Conservation (phyloP, 1,139 yeast species). For the Candida buenavistaensis region DNA sequence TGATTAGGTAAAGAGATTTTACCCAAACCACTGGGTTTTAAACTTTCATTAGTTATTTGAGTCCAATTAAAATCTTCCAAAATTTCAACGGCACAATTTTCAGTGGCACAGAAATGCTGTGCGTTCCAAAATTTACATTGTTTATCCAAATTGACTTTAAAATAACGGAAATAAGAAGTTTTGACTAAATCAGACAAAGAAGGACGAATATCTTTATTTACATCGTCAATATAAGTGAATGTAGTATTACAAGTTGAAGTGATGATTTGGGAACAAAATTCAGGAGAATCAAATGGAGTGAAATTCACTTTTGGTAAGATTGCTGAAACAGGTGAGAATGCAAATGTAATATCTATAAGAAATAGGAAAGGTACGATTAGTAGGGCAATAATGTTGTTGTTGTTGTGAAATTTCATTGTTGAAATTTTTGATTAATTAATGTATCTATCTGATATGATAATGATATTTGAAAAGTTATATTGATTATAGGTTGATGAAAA, state of each 20-base stretch:
- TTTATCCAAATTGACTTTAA: slow-evolving; percentile 81
- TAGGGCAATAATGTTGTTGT: slow-evolving; percentile 1
- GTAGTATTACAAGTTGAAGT: slow-evolving; percentile 51
- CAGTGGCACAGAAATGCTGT: slow-evolving; percentile 84
- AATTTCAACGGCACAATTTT: slow-evolving; percentile 91
- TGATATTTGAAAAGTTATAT: too few relatives aligned
- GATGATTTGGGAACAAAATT: slow-evolving; percentile 48
- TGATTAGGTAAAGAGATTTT: slow-evolving; percentile 26
- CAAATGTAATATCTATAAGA: slow-evolving; percentile 4
- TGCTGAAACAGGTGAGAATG: slow-evolving; percentile 7
- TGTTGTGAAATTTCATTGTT: not conserved
- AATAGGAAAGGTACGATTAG: slow-evolving; percentile 10
- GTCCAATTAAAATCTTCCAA: slow-evolving; percentile 57
- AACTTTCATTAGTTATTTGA: slow-evolving; percentile 61
- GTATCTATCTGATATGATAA: too few relatives aligned
- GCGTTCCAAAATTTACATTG: slow-evolving; percentile 89
- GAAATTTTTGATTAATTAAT: too few relatives aligned
- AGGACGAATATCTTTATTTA: slow-evolving; percentile 44
- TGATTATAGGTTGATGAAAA: too few relatives aligned
- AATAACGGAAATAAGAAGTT: slow-evolving; percentile 79
- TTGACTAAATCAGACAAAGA: slow-evolving; percentile 56
- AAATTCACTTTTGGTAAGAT: slow-evolving; percentile 14
- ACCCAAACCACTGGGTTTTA: slow-evolving; percentile 77
- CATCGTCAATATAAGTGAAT: slow-evolving; percentile 42
- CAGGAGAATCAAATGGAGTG: slow-evolving; percentile 46